phyloP scores from a whole-genome alignment of 1,284 basidiomycete genomes.

The Heterobasidion annosum region DNA sequence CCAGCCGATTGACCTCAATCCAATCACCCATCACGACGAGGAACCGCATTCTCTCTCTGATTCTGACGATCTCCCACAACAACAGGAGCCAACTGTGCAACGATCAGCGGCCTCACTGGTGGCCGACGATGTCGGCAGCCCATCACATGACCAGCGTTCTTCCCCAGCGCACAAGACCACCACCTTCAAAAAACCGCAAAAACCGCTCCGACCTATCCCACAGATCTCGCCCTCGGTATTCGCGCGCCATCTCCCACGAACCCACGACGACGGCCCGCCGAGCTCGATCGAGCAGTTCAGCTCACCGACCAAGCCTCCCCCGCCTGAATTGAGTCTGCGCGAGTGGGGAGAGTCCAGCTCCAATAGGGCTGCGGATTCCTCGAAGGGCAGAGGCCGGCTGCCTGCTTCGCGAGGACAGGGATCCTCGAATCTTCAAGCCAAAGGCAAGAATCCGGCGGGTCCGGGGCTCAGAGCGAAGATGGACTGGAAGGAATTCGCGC shows the following conservation, averaged over 20 bases:
- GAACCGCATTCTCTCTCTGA: not conserved
- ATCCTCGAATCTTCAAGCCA: no score
- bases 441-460: no score
- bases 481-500: not conserved
- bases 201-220: conserved; percentile 1
- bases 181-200: not conserved
- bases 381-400: not conserved
- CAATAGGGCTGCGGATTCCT: not conserved
- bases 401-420: not conserved
- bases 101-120: not conserved
- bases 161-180: not conserved
- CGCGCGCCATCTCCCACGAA: not conserved
- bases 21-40: not conserved
- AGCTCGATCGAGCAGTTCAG: conserved; percentile 5
- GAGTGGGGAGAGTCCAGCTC: not conserved
- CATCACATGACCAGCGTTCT: not conserved
- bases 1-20: not conserved
- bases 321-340: not conserved
- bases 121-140: not conserved
- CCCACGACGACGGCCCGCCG: not conserved
- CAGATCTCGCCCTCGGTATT: conserved; percentile 5
- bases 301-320: not conserved
- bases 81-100: not conserved
- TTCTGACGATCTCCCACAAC: not conserved
- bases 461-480: not conserved